A percentile compares a stretch with the other conserved stretches of the same genome.
These are phyloP conservation scores for Selenicereus undatus DNA, from an alignment of 148 eudicot genomes.

Conservation along the genomic window DNA sequence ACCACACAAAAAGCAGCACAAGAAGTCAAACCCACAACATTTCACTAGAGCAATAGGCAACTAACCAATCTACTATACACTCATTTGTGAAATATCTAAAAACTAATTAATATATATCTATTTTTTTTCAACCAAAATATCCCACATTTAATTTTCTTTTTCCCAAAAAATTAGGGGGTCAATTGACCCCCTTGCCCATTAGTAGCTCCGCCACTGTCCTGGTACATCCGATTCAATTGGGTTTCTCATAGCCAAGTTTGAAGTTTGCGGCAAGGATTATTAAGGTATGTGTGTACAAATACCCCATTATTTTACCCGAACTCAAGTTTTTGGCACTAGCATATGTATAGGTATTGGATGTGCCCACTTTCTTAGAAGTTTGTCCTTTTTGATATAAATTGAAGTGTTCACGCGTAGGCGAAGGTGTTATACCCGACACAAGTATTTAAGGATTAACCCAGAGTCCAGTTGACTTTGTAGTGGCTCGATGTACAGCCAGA, in stretches of 20 bases:
- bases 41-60: too few species aligned
- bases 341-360: neutral
- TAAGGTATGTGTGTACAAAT: neutral
- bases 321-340: neutral
- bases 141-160: too few species aligned
- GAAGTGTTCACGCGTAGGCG: neutral
- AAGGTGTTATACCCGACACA: neutral
- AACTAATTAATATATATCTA: too few species aligned
- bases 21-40: too few species aligned
- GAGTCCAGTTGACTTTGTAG: neutral
- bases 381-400: neutral
- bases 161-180: too few species aligned
- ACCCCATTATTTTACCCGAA: neutral
- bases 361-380: neutral
- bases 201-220: too few species aligned
- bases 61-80: too few species aligned
- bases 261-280: constrained; percentile 57
- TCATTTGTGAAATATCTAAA: too few species aligned
- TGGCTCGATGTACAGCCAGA: neutral
- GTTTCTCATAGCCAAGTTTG: constrained; percentile 87
- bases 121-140: too few species aligned
- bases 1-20: too few species aligned
- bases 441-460: neutral
- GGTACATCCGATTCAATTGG: constrained; percentile 83
- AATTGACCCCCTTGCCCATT: too few species aligned